Conservation (phyloP, 331 rosid genomes). For the Malus hybrid region DNA sequence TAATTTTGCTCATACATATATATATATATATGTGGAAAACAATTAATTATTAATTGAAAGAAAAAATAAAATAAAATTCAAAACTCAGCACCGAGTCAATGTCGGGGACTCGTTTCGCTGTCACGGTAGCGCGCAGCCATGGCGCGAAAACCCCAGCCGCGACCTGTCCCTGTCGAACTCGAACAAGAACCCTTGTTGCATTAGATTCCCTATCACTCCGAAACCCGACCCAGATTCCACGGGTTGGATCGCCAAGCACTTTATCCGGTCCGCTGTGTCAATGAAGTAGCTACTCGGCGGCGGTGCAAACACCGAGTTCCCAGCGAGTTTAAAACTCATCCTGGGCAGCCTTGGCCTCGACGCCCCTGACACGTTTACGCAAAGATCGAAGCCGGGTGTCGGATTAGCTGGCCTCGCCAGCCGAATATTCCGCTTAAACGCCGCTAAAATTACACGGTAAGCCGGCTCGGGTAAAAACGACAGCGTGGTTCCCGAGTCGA, state of each 20-base stretch:
- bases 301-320: conserved; percentile 44
- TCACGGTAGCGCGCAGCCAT: conserved; percentile 56
- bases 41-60: background rate
- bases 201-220: conserved; percentile 72
- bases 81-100: conserved; percentile 7
- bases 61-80: background rate
- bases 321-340: conserved; percentile 39
- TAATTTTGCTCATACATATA: background rate
- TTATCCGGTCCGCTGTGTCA: conserved; percentile 38
- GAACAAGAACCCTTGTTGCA: conserved; percentile 80
- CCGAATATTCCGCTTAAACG: conserved; percentile 28
- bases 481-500: conserved; percentile 74
- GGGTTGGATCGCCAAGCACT: conserved; percentile 64
- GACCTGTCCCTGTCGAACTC: conserved; percentile 57
- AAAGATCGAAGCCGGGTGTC: conserved; percentile 49
- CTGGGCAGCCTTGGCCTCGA: conserved; percentile 33
- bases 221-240: conserved; percentile 40
- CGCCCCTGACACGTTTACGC: conserved; percentile 46
- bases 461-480: conserved; percentile 45
- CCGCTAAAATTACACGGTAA: conserved; percentile 34
- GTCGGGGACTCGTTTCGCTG: background rate
- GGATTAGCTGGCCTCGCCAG: conserved; percentile 8
- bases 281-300: conserved; percentile 59
- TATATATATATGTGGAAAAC: background rate
- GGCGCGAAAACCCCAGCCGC: conserved; percentile 76